Base-by-base conservation (phyloP, 768 basidiomycete genomes). In the Leccinum disarticulatum region DNA sequence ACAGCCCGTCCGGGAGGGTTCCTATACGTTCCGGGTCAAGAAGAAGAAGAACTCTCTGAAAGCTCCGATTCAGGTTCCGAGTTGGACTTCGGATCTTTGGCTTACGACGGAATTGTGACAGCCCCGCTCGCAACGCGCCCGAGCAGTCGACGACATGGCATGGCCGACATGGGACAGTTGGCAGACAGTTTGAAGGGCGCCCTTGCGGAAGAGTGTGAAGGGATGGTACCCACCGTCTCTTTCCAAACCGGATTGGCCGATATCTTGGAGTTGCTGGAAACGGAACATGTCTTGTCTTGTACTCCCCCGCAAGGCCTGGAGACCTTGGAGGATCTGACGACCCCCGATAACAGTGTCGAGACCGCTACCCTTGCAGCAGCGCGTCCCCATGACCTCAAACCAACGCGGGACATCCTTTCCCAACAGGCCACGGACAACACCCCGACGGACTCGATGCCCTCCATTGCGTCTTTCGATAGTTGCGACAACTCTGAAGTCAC, bases 1-100 rank as follows among this genome's bases (percentile, higher is more conserved):
- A 67, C 61, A 1, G 28, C 43, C 15, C 66, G 58, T 1, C n/a
- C 19, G 1, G 52, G 59, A 6, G 8, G 35, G 2, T 69, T 68
- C 58, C 60, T 70, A 13, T 58, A 38, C 9, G 33, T 69, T 6
- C 58, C 58, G 3, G 61, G 38, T 1, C 43, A 46, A 33, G 1
- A 3, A 0, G 55, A 50, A 10, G 64, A 52, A 43, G 38, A 3
- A 19, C 13, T 13, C 5, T n/a, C 38, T 4, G 58, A 41, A 27
- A 10, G 17, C 25, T 36, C 10, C 11, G 50, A 22, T 25, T 22
- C 30, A 13, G 38, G 38, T 22, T 19, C 50, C 3, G 48, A 52
- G 30, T 17, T 13, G 0, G 41, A 48, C 17, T 25, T 50, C 14
- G 3, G 36, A 6, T 48, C 25, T 41, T 57, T 51, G 3, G 19